Base-by-base conservation (phyloP, 2,329 filamentous ascomycete species). In the Aspergillus viridinutans region DNA sequence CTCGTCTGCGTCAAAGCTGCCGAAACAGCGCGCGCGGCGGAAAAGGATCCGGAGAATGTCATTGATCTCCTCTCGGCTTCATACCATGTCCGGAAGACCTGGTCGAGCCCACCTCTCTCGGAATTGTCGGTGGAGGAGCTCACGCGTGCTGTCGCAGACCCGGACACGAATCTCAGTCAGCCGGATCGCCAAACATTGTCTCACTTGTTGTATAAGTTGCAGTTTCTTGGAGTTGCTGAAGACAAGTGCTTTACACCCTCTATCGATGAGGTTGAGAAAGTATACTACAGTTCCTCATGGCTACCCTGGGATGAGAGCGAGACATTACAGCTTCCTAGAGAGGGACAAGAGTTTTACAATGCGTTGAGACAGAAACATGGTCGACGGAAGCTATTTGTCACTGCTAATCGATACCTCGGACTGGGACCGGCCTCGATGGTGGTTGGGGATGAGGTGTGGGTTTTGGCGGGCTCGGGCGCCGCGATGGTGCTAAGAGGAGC, bases 361-460 rank as follows among this genome's bases (percentile, higher is more conserved):
- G 25, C 48, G 4, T 32, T 55, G 4, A 26, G 47, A 8, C 43
- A 26, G 9, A 51, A 45, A 28, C 53, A 45, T 32, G 53, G 53
- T n/a, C 26, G 49, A n/a, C 53, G 53, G 17, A 26, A 49, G 38
- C 38, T 55, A 25, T 55, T 55, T 47, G 49, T 55, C 17, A 55
- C 53, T 21, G 35, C 23, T 9, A 45, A 47, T 38, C 26, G 53
- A 9, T 47, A 47, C 47, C 35, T 55, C 1, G 53, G 53, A 6
- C 17, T 55, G 17, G 53, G 53, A 17, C 53, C 53, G 2, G 47
- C 53, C 14, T 26, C 48, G 20, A 51, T 55, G 53, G 38, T 14
- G 2, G 49, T 51, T 23, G 53, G 53, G 25, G 53, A 55, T 12
- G 45, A 55, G 38, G 26, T 55, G 2, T 55, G 53, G 53, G 26